Conservation (phyloP, 352 stramenopile genomes). For the Phytopythium kandeliae region DNA sequence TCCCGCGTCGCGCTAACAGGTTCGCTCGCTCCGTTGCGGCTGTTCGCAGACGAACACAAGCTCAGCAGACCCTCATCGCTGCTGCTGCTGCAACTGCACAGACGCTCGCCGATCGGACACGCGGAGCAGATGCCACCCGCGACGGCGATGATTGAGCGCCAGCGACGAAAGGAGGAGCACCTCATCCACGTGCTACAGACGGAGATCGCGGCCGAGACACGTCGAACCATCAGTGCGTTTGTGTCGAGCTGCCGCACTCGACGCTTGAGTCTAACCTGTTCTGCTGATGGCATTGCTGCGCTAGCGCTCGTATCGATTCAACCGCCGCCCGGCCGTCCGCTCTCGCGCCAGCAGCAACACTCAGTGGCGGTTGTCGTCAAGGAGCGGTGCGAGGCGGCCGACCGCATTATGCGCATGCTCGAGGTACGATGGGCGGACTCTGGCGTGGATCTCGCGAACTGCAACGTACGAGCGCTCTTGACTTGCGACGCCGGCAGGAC, state of each 20-base stretch:
- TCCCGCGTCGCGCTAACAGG: not conserved
- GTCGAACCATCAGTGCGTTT: slow-evolving; percentile 43
- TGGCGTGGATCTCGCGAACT: not conserved
- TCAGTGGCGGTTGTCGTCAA: slow-evolving; percentile 35
- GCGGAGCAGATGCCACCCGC: slow-evolving; percentile 5
- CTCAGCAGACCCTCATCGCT: not conserved
- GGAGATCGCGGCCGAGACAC: slow-evolving; percentile 53
- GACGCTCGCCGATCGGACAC: not conserved
- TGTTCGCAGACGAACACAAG: not conserved
- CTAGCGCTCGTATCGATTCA: slow-evolving; percentile 16
- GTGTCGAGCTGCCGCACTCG: not conserved
- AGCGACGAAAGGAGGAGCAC: slow-evolving; percentile 52
- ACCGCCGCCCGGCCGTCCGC: slow-evolving; percentile 12
- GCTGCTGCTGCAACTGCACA: too few species aligned
- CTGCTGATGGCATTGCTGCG: too few species aligned
- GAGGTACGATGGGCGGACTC: slow-evolving; percentile 25
- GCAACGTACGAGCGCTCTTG: not conserved
- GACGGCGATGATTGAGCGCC: slow-evolving; percentile 29
- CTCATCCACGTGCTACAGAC: slow-evolving; percentile 49
- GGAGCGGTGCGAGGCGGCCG: slow-evolving; percentile 55
- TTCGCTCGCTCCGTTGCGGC: not conserved
- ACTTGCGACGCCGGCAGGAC: slow-evolving; percentile 16
- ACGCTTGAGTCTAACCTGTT: too few species aligned
- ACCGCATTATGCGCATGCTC: slow-evolving; percentile 75
- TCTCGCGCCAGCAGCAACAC: slow-evolving; percentile 29